Evolutionary conservation across 169 alveolate genomes (phyloP), one percentile per base, ranked within the genome.

Genomic region (Eimeria maxima): DNA sequence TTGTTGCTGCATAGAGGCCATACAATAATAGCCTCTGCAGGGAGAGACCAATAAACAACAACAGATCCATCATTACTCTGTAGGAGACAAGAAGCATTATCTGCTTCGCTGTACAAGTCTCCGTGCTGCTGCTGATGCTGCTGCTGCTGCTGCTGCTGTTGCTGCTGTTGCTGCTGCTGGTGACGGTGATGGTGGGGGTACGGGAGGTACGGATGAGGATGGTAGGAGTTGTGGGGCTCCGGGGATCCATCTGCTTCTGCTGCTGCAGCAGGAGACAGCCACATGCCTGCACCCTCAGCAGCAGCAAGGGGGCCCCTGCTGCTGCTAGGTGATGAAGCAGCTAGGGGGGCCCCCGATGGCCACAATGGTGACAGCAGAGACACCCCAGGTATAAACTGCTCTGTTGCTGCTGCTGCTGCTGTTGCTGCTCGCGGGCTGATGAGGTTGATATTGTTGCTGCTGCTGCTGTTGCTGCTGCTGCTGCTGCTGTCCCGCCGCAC

Each of bases 41-140:
- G 96, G 53, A 93, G 86, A 10, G 96, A 93, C 91, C 90, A 78
- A 55, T 81, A 93, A 18, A 90, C 92, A 3, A 93, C 81, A 4
- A 50, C 88, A 13, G 83, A 24, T 0, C 96, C 96, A 50, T 93
- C 96, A 7, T 90, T 91, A 69, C 96, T 93, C 65, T 93, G 96
- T n/a, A 93, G 57, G 18, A 93, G 73, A 55, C 91, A 27, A 38
- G 84, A 20, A 16, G 96, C 96, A 57, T 93, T 93, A 53, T 93
- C 93, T 11, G 73, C 42, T 38, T 93, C 88, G 7, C 44, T 42
- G 76, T 90, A 90, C 42, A 42, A 27, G 11, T 60, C 65, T 47
- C 16, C 44, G 1, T 10, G 67, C 16, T 53, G 20, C 16, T 53
- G 60, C 60, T 53, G 60, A 1, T 53, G 60, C 60, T 44, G 60